These are phyloP conservation scores for Astrocystis sublimbata DNA, from an alignment of 495 filamentous ascomycete genomes.

Conservation along the genomic window DNA sequence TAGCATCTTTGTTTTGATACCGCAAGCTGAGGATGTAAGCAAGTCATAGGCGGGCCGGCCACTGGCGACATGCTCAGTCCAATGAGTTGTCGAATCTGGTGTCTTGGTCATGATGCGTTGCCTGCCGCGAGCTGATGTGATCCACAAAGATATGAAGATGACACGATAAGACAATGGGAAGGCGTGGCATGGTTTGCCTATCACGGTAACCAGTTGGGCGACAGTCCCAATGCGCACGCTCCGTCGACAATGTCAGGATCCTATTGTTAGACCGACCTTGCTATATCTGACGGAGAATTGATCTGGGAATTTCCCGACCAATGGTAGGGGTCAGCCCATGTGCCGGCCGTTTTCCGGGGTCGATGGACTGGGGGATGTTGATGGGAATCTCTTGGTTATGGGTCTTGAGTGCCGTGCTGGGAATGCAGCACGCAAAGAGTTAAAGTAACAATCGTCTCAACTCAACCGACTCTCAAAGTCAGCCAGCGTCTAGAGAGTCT, in stretches of 20 bases:
- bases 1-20: not conserved
- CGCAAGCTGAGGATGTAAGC: not conserved
- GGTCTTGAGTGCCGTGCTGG: slow-evolving; percentile 5
- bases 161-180: not conserved
- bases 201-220: not conserved
- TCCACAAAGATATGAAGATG: not conserved
- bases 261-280: slow-evolving; percentile 1
- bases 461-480: slow-evolving; percentile 4
- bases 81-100: not conserved
- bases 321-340: slow-evolving; percentile 18
- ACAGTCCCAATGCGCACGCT: slow-evolving; percentile 17
- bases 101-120: not conserved
- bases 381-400: slow-evolving; percentile 17
- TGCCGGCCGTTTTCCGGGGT: slow-evolving; percentile 19
- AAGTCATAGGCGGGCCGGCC: not conserved
- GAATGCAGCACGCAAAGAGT: slow-evolving; percentile 8
- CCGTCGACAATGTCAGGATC: slow-evolving; percentile 6
- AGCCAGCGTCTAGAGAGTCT: slow-evolving; percentile 12
- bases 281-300: slow-evolving; percentile 20
- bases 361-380: slow-evolving; percentile 6
- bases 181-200: not conserved
- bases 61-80: not conserved
- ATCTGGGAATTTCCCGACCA: slow-evolving; percentile 28
- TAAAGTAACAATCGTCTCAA: slow-evolving; percentile 25
- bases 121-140: not conserved